A percentile compares a stretch with the other conserved stretches of the same genome.
Conservation (phyloP, 768 basidiomycete species). For the Agrocybe praecox region DNA sequence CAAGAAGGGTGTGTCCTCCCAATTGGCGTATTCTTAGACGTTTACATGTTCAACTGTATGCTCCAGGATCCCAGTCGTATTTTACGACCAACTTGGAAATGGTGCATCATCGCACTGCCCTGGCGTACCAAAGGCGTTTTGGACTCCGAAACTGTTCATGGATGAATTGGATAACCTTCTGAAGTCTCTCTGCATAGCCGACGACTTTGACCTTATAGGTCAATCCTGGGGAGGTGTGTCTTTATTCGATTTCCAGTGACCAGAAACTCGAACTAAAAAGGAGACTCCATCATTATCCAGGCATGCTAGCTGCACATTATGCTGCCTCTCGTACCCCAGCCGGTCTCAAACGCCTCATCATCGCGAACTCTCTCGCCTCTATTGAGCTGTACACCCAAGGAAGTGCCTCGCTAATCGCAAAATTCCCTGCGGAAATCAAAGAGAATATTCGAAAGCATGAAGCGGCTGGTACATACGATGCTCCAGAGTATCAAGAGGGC, state of each 20-base stretch:
- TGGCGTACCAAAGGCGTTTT: conserved; percentile 54
- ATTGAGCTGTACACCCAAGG: conserved; percentile 27
- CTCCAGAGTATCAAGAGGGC: conserved; percentile 33
- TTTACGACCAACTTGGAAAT: conserved; percentile 59
- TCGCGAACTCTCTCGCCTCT: conserved; percentile 33
- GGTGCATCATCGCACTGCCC: conserved; percentile 55
- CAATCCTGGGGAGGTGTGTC: conserved; percentile 44
- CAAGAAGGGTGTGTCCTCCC: conserved; percentile 9
- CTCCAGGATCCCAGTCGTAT: conserved; percentile 48
- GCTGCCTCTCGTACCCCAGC: conserved; percentile 17
- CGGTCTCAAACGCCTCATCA: conserved; percentile 28
- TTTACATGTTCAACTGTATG: conserved; percentile 20
- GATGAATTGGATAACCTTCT: conserved; percentile 53
- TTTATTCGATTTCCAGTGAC: not conserved
- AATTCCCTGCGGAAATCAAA: conserved; percentile 27
- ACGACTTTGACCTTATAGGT: conserved; percentile 48
- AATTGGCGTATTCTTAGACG: no score
- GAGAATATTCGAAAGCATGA: conserved; percentile 33
- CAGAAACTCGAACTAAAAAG: not conserved
- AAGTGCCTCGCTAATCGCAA: conserved; percentile 22
- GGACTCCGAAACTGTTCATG: conserved; percentile 52
- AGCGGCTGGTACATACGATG: conserved; percentile 12
- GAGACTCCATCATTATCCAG: not conserved
- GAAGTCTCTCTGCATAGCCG: conserved; percentile 41
- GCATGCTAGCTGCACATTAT: conserved; percentile 19